phyloP scores from a whole-genome alignment of 2,329 filamentous ascomycete genomes.

The Sclerotiophoma versabilis region DNA sequence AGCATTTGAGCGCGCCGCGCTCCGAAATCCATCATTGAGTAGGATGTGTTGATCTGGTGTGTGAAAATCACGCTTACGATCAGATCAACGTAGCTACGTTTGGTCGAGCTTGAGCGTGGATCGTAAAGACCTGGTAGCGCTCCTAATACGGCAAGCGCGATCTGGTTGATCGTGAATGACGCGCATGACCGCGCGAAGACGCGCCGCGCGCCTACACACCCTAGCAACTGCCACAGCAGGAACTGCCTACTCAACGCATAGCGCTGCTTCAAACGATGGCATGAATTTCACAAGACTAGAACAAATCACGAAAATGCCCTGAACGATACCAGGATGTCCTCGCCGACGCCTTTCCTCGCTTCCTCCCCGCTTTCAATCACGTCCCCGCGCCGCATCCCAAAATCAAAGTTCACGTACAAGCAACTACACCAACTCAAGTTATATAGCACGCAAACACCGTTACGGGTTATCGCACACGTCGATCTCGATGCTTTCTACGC shows the following conservation, averaged over 20 bases:
- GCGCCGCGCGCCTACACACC: conserved; percentile 28
- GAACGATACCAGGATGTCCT: conserved; percentile 50
- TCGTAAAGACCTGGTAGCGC: not conserved
- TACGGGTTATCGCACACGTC: conserved; percentile 88
- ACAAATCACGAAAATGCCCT: conserved; percentile 23
- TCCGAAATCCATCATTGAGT: no score
- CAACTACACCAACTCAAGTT: conserved; percentile 79
- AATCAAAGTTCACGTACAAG: conserved; percentile 83
- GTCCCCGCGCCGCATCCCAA: conserved; percentile 46
- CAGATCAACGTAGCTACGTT: no score
- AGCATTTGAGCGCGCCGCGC: not conserved
- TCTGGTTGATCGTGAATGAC: conserved; percentile 34
- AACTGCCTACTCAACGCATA: not conserved
- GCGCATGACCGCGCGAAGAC: conserved; percentile 44
- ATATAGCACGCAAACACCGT: conserved; percentile 74
- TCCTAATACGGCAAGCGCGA: conserved; percentile 7
- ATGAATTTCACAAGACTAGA: not conserved
- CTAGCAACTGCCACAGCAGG: conserved; percentile 1
- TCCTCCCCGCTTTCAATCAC: conserved; percentile 56
- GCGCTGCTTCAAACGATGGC: not conserved
- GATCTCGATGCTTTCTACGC: conserved; percentile 96
- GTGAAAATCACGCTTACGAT: no score
- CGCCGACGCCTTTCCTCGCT: conserved; percentile 55
- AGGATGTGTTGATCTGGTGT: no score
- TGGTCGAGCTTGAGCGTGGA: not conserved